Base-by-base conservation (phyloP, 2,329 filamentous ascomycete species). In the Sarocladium brachiariae region DNA sequence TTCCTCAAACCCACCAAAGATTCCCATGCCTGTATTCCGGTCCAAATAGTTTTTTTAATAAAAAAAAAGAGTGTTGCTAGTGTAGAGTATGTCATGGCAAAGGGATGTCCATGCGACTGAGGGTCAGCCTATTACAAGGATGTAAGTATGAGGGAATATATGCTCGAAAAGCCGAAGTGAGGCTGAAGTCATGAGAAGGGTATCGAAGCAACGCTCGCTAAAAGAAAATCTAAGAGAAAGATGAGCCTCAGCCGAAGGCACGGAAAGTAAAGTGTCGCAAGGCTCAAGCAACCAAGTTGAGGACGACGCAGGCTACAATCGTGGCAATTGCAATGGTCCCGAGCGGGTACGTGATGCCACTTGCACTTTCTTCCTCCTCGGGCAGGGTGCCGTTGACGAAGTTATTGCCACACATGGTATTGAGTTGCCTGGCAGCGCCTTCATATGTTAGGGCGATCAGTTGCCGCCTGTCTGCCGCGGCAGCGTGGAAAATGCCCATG, bases 401-500 rank as follows among this genome's bases (percentile, higher is more conserved):
- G 13, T 63, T 64, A 0, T 72, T 65, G 0, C 82, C 82, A 58
- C 82, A 86, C 2, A 75, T 73, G 10, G 80, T 72, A 61, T 96
- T 86, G 49, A 97, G 76, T 59, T 86, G 79, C 54, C 77, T 68
- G 0, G 92, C 91, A 0, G 90, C 89, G 9, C 70, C 60, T 5
- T 76, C 68, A 63, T 96, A 97, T 0, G 83, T 87, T 14, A 72
- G 65, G 23, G 79, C 78, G 43, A 97, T 76, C 7, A 82, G 78
- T 57, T 87, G 81, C 3, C 72, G 77, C 31, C 79, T 72, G 58
- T 90, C 81, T 13, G 77, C 73, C 0, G 87, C 82, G 25, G 84
- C 85, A 1, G 78, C 68, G 50, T 86, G 82, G 66, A 87, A 96
- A 16, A 95, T 78, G 23, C 76, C 75, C 89, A 97, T 95, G 4